Evolutionary conservation across 192 early-diverging fungal genomes (phyloP), one percentile per base, ranked within the genome.

Genomic region (Coemansia sp.): DNA sequence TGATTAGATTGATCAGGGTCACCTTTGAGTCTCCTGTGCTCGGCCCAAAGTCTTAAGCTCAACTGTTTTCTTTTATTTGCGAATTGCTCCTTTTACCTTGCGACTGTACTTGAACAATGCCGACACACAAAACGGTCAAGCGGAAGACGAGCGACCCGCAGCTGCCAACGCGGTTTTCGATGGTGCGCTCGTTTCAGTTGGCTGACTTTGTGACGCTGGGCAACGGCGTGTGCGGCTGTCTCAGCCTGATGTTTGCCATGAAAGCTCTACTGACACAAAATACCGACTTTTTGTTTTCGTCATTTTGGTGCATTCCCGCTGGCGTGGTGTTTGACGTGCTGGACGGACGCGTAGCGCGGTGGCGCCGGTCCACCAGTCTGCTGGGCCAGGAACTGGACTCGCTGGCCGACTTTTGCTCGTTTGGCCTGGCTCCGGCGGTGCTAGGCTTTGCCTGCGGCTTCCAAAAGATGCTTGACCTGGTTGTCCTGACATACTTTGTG

Each of bases 301-400:
- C 88, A 2, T 86, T 89, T 69, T 82, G 74, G 70, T 85, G 90
- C 55, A 89, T 93, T 54, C 87, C 89, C 6, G 59, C 80, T 43
- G 91, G 90, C 26, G 85, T 88, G 37, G 51, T 87, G 12, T 88
- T 92, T 66, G 89, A 91, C 82, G 84, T 88, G 69, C 77, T 88
- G 71, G 93, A 89, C 63, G 91, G 87, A 19, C 91, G 85, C 64
- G 88, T 95, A 9, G 92, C 92, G 8, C 86, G 93, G 37, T 95
- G 92, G 92, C 72, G 86, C 57, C 80, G 87, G 9, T 84, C 87
- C 16, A 82, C 84, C 41, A 90, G 88, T 6, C 76, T 91, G 29
- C 78, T 96, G 16, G 94, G 94, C 22, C 92, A 94, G 59, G 94
- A 96, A 73, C 75, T 96, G 16, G 94, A 96, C 71, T 91, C 89